These are phyloP conservation scores for Noccaea bulbosa DNA, from an alignment of 345 rosid species.

Conservation along the genomic window DNA sequence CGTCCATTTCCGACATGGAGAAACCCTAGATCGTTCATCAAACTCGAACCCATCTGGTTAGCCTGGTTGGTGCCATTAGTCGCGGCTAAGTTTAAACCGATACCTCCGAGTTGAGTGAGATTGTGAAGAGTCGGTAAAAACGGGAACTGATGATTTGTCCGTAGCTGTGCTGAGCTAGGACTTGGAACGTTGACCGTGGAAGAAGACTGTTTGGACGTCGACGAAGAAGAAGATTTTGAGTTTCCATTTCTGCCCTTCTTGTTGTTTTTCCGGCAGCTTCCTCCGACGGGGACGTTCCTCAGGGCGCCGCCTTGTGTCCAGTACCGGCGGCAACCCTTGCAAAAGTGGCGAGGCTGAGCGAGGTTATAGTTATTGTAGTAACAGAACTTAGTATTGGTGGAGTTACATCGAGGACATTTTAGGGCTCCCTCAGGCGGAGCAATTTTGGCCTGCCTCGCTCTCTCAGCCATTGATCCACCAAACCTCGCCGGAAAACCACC, in stretches of 20 bases:
- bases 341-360: constrained; percentile 80
- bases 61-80: constrained; percentile 42
- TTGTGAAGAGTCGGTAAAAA: constrained; percentile 55
- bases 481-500: constrained; percentile 42
- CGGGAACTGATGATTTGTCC: constrained; percentile 52
- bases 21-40: constrained; percentile 53
- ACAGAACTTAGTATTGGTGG: constrained; percentile 81
- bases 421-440: constrained; percentile 61
- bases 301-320: constrained; percentile 84
- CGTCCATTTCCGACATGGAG: constrained; percentile 41
- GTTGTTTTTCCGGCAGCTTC: constrained; percentile 68
- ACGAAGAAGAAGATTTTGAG: constrained; percentile 49
- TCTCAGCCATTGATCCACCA: constrained; percentile 73
- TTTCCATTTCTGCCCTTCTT: constrained; percentile 59
- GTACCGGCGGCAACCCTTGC: constrained; percentile 82
- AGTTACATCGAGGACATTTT: constrained; percentile 81
- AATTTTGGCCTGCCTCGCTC: constrained; percentile 65
- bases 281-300: constrained; percentile 80
- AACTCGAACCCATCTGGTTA: constrained; percentile 37
- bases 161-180: constrained; percentile 45
- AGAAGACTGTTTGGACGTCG: constrained; percentile 47
- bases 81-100: constrained; percentile 62
- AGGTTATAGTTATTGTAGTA: constrained; percentile 85
- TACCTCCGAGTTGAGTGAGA: constrained; percentile 54
- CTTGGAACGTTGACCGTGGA: constrained; percentile 44